phyloP scores from a whole-genome alignment of 208 protist genomes.

The Crithidia thermophila region DNA sequence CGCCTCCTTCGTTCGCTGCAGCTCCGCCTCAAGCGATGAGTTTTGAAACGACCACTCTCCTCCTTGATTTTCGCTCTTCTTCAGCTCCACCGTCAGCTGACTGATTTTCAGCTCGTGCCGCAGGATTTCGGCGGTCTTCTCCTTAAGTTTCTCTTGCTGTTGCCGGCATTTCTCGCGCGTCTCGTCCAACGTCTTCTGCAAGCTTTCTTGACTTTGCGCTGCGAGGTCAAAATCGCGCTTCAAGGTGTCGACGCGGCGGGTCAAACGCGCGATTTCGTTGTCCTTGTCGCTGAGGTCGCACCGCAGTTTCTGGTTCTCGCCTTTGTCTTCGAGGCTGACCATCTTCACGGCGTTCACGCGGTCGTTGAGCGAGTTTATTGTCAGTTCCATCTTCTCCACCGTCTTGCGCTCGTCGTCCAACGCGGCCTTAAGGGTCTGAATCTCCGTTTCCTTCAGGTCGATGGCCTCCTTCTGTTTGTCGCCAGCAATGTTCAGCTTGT shows the following conservation, averaged over 20 bases:
- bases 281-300: conserved; percentile 55
- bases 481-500: conserved; percentile 67
- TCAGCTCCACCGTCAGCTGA: conserved; percentile 64
- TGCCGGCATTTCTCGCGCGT: conserved; percentile 43
- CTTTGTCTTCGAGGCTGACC: conserved; percentile 64
- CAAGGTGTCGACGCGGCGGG: conserved; percentile 48
- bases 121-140: conserved; percentile 61
- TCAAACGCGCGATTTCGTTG: conserved; percentile 61
- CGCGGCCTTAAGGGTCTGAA: conserved; percentile 55
- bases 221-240: conserved; percentile 54
- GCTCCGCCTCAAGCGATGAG: conserved; percentile 49
- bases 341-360: conserved; percentile 71
- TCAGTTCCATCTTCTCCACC: conserved; percentile 70
- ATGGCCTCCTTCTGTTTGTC: conserved; percentile 70
- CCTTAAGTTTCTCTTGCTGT: conserved; percentile 61
- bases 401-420: conserved; percentile 43
- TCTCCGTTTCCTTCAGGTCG: conserved; percentile 74
- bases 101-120: conserved; percentile 67
- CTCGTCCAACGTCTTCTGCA: conserved; percentile 66
- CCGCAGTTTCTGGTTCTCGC: conserved; percentile 61
- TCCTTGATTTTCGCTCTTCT: conserved; percentile 58
- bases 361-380: conserved; percentile 72
- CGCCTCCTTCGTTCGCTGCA: conserved; percentile 45
- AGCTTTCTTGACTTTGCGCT: conserved; percentile 37
- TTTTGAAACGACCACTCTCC: conserved; percentile 48